phyloP scores from a whole-genome alignment of 176 grass and related monocot species.

The Hordeum marinum region DNA sequence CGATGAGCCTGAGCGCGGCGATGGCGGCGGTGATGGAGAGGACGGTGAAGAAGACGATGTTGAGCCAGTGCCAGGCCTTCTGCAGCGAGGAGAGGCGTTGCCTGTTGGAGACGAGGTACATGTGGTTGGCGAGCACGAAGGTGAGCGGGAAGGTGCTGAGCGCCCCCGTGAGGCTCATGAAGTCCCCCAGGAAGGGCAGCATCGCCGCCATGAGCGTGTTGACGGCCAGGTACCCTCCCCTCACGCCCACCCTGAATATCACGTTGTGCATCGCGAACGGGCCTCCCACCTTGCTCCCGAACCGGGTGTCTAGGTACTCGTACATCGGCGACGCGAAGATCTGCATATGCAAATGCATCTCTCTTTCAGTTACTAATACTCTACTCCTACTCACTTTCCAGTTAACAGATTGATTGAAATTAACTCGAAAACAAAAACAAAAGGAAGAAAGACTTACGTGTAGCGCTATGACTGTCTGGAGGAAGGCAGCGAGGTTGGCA shows the following conservation, averaged over 20 bases:
- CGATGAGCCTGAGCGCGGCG: constrained; percentile 55
- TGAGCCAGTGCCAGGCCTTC: constrained; percentile 70
- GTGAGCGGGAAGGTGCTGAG: constrained; percentile 69
- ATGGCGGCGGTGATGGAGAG: constrained; percentile 42
- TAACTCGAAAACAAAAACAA: too few species aligned
- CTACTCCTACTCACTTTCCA: too few species aligned
- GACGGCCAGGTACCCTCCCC: constrained; percentile 61
- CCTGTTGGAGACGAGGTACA: constrained; percentile 51
- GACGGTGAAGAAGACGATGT: constrained; percentile 53
- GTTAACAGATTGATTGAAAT: too few species aligned
- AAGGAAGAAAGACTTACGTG: constrained; percentile 25
- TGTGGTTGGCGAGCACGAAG: constrained; percentile 77
- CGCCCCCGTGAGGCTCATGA: constrained; percentile 76
- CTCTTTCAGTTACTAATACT: too few species aligned
- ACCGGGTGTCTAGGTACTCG: constrained; percentile 64
- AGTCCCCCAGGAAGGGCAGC: constrained; percentile 70
- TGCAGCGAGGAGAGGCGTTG: constrained; percentile 40
- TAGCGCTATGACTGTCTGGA: constrained; percentile 57
- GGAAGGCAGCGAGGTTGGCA: constrained; percentile 53
- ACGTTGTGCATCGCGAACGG: constrained; percentile 51
- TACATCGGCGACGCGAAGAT: constrained; percentile 85
- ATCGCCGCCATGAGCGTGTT: constrained; percentile 76
- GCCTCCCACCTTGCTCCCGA: constrained; percentile 38
- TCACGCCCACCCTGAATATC: constrained; percentile 52
- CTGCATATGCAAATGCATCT: background rate